Conservation (phyloP, 2,329 filamentous ascomycete genomes). For the Fusarium metavorans region DNA sequence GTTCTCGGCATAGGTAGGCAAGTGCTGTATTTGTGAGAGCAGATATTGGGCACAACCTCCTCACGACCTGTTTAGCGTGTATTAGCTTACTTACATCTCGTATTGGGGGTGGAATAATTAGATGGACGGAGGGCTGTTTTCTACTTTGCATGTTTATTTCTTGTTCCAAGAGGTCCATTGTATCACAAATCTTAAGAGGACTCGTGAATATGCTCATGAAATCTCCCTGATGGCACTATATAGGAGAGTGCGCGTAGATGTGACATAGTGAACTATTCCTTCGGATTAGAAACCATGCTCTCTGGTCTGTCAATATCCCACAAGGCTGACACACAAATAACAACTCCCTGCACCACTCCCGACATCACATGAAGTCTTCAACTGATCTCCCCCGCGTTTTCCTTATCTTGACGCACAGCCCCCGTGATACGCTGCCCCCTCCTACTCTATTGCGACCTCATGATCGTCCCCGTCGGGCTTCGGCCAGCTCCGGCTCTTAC, state of each 20-base stretch:
- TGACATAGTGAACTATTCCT: not conserved
- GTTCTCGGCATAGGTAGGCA: not conserved
- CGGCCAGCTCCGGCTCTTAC: constrained; percentile 35
- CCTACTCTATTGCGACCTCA: constrained; percentile 26
- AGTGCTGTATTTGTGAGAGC: not conserved
- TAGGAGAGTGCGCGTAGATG: not conserved
- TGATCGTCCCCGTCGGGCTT: constrained; percentile 25
- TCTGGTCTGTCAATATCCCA: not conserved
- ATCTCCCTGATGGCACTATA: not conserved
- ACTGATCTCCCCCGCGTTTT: not conserved
- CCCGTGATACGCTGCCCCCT: constrained; percentile 9
- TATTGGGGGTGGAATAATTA: not conserved
- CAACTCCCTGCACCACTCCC: not conserved
- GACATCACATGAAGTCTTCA: not conserved
- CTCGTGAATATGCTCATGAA: not conserved
- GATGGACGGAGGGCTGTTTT: too few species aligned
- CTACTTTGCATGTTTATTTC: not conserved
- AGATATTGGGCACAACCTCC: not conserved
- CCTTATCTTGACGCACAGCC: not conserved
- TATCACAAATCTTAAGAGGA: not conserved
- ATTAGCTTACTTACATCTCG: not conserved
- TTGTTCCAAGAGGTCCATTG: not conserved
- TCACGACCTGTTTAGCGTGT: not conserved
- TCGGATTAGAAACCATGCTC: not conserved
- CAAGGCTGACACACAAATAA: not conserved